Percentiles rank a stretch among this genome's conserved stretches.
Conservation (phyloP, 768 basidiomycete genomes). For the Tricholoma hemisulphureum region DNA sequence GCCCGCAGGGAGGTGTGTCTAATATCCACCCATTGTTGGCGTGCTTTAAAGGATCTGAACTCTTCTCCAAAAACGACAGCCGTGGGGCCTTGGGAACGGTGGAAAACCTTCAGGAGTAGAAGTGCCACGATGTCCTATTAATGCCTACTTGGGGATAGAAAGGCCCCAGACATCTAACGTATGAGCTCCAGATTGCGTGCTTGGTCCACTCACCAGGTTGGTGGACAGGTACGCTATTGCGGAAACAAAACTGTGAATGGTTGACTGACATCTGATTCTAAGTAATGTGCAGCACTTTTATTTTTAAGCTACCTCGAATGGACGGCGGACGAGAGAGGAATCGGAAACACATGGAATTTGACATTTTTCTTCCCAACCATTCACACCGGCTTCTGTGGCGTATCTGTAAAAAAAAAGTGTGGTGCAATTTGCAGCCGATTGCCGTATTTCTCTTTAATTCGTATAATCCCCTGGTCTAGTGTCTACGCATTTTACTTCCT, state of each 20-base stretch:
- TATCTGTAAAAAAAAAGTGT: too few relatives aligned
- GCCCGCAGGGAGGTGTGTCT: not conserved
- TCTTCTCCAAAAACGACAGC: not conserved
- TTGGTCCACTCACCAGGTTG: not conserved
- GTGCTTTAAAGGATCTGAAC: not conserved
- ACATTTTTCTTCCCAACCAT: not conserved
- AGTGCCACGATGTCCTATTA: not conserved
- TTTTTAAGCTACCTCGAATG: not conserved
- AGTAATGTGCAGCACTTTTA: not conserved
- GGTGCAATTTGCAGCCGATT: not conserved
- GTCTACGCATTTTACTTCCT: not conserved
- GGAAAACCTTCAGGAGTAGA: not conserved
- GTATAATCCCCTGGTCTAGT: not conserved
- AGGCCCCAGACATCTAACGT: not conserved
- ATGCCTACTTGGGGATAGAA: slow-evolving; percentile 1
- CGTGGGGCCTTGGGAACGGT: not conserved
- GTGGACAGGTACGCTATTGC: not conserved
- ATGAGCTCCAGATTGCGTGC: slow-evolving; percentile 4
- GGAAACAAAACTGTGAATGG: not conserved
- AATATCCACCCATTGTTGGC: not conserved
- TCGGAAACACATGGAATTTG: not conserved
- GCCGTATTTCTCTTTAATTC: too few relatives aligned
- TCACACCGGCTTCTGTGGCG: not conserved
- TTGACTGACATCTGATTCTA: not conserved
- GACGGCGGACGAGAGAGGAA: not conserved